Conservation (phyloP, 2,329 filamentous ascomycete species). For the Elsinoe necatrix region DNA sequence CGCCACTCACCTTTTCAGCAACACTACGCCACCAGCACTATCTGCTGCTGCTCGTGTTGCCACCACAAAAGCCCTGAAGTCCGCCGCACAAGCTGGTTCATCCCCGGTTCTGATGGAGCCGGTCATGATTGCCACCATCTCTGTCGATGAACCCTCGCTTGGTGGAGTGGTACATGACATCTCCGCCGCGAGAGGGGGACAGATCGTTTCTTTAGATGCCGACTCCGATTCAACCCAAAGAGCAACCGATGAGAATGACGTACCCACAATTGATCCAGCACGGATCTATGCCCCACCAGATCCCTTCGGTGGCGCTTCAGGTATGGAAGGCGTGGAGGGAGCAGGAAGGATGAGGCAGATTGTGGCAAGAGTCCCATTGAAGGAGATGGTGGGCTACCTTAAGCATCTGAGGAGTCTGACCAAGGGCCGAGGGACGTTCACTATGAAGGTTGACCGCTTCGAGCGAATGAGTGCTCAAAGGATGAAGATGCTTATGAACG, state of each 20-base stretch:
- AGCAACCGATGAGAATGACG: constrained; percentile 26
- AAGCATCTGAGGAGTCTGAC: constrained; percentile 83
- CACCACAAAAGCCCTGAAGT: constrained; percentile 59
- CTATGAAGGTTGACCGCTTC: constrained; percentile 65
- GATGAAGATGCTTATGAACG: constrained; percentile 46
- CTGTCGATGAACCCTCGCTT: constrained; percentile 71
- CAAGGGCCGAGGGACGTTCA: constrained; percentile 69
- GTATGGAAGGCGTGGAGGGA: constrained; percentile 20
- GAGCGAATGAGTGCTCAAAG: constrained; percentile 56
- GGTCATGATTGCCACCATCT: constrained; percentile 83
- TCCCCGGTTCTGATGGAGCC: constrained; percentile 74
- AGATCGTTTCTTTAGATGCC: constrained; percentile 62
- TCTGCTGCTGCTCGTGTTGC: constrained; percentile 61
- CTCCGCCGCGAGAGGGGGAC: constrained; percentile 61
- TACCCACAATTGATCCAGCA: constrained; percentile 52
- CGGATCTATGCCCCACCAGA: constrained; percentile 83
- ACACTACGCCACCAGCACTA: constrained; percentile 57
- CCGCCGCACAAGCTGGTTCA: constrained; percentile 44
- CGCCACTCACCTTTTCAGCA: constrained; percentile 53
- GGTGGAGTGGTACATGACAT: constrained; percentile 78
- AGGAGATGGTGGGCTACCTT: constrained; percentile 94
- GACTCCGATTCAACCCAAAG: constrained; percentile 26
- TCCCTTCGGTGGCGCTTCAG: constrained; percentile 52
- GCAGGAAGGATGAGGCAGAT: constrained; percentile 47
- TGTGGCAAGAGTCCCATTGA: constrained; percentile 78